A percentile compares a stretch with the other conserved stretches of the same genome.
These are phyloP conservation scores for Lactarius hatsudake DNA, from an alignment of 768 basidiomycete species.

Conservation along the genomic window DNA sequence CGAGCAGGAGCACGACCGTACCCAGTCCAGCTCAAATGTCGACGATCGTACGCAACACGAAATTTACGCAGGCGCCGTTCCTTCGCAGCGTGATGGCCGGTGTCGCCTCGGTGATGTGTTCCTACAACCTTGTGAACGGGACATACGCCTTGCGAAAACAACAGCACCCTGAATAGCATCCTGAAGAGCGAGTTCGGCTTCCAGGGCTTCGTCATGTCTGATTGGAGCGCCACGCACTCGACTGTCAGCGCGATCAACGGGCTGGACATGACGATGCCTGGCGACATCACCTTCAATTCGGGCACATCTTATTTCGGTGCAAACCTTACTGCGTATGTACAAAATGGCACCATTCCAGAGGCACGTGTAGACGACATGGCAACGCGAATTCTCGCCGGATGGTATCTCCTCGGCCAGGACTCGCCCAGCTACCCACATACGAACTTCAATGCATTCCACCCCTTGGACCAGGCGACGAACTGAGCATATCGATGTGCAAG, in stretches of 20 bases:
- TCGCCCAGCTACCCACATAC: conserved; percentile 54
- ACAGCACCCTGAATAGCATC: conserved; percentile 65
- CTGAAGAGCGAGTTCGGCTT: conserved; percentile 74
- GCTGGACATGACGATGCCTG: conserved; percentile 67
- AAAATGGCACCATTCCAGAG: conserved; percentile 67
- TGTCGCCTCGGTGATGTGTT: conserved; percentile 72
- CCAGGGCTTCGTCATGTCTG: conserved; percentile 75
- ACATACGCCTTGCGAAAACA: conserved; percentile 79
- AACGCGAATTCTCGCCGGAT: conserved; percentile 69
- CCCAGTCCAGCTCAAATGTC: conserved; percentile 57
- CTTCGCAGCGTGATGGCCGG: conserved; percentile 71
- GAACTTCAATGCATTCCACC: conserved; percentile 69
- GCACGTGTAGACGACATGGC: conserved; percentile 78
- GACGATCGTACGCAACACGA: conserved; percentile 81
- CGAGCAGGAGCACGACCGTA: conserved; percentile 66
- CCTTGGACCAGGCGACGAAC: conserved; percentile 52
- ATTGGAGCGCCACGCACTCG: conserved; percentile 66
- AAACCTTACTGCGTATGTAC: conserved; percentile 67
- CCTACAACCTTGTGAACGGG: conserved; percentile 67
- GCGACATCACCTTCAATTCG: conserved; percentile 47
- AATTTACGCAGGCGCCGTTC: conserved; percentile 70
- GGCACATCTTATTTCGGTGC: conserved; percentile 56
- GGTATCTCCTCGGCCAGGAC: conserved; percentile 69
- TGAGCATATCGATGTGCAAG: conserved; percentile 66
- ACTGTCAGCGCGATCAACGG: conserved; percentile 62